Conservation (phyloP, 805 yeast species). For the Wickerhamiella kazuoi region DNA sequence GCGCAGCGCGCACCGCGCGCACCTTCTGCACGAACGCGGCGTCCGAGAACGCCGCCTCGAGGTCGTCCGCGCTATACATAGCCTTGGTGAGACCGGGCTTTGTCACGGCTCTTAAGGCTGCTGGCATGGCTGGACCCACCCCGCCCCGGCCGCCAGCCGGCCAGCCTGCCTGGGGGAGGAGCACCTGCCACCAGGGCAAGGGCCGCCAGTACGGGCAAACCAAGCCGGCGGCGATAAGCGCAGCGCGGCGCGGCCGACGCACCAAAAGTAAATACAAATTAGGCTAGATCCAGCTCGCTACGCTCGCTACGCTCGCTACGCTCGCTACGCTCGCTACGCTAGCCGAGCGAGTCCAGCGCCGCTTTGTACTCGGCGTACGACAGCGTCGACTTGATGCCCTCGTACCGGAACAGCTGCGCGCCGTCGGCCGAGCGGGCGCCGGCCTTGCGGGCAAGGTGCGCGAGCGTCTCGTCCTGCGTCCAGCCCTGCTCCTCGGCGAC, state of each 20-base stretch:
- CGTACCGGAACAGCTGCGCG: conserved; percentile 36
- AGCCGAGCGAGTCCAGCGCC: background rate
- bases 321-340: background rate
- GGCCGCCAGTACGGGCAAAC: too few species aligned
- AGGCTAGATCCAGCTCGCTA: background rate
- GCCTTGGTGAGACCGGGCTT: too few species aligned
- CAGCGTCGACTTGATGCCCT: conserved; percentile 32
- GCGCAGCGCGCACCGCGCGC: background rate
- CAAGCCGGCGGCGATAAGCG: too few species aligned
- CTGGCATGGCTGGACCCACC: background rate
- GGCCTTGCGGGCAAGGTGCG: conserved; percentile 56
- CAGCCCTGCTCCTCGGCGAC: conserved; percentile 82
- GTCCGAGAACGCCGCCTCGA: background rate
- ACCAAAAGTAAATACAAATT: too few species aligned
- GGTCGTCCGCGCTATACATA: background rate
- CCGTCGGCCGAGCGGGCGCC: conserved; percentile 20
- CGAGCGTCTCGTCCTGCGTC: conserved; percentile 54
- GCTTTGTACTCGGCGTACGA: conserved; percentile 25
- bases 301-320: background rate
- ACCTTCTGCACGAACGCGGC: background rate
- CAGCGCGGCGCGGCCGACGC: too few species aligned
- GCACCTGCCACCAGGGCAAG: too few species aligned
- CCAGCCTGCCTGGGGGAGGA: too few species aligned
- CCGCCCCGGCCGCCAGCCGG: too few species aligned
- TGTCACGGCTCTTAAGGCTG: too few species aligned